Percentiles rank a stretch among this genome's conserved stretches.
Evolutionary conservation across 2,329 filamentous ascomycete species (phyloP).

Genomic region (Xylaria sp.): DNA sequence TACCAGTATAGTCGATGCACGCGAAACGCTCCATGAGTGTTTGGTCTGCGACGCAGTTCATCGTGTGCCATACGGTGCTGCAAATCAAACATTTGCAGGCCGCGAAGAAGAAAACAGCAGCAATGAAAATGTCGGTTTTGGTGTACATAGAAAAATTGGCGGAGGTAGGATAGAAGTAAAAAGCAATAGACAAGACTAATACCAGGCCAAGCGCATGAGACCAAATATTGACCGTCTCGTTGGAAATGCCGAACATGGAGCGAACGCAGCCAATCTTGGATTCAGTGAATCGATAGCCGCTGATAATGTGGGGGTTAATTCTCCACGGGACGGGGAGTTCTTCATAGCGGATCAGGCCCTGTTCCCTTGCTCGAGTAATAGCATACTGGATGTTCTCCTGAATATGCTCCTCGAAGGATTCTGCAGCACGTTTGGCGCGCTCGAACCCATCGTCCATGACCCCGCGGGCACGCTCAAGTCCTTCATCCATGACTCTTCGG

Average conservation of each 20-base stretch:
- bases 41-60: conserved; percentile 94
- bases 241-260: conserved; percentile 82
- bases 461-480: conserved; percentile 72
- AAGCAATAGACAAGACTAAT: conserved; percentile 83
- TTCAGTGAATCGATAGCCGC: conserved; percentile 91
- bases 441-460: conserved; percentile 82
- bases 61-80: conserved; percentile 97
- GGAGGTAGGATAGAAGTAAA: conserved; percentile 93
- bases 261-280: conserved; percentile 86
- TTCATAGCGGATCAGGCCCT: conserved; percentile 84
- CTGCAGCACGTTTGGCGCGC: conserved; percentile 79
- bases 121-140: conserved; percentile 86
- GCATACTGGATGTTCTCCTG: conserved; percentile 84
- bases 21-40: conserved; percentile 91
- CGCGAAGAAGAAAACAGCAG: conserved; percentile 93
- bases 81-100: conserved; percentile 94
- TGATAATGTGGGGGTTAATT: conserved; percentile 89
- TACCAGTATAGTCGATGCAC: conserved; percentile 97
- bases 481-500: conserved; percentile 78
- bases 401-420: conserved; percentile 82
- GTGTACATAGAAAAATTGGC: conserved; percentile 85
- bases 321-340: conserved; percentile 91
- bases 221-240: conserved; percentile 98
- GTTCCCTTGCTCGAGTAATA: conserved; percentile 72
- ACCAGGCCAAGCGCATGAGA: conserved; percentile 89